Base-by-base conservation (phyloP, 148 eudicot species). In the Vaccinium myrtillus region DNA sequence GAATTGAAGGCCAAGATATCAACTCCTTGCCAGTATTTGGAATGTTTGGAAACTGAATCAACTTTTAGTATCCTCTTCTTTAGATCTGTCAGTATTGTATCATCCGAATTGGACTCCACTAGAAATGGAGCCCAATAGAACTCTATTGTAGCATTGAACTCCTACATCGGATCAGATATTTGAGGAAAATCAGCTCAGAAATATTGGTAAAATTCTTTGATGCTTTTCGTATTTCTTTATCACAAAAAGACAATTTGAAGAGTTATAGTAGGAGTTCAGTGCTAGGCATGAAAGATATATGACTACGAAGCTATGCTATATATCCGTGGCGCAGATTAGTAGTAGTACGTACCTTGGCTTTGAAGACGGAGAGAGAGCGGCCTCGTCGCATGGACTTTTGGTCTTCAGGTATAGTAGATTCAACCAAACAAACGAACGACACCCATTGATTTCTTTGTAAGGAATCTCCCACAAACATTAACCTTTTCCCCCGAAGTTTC, bases 81-180 rank as follows among this genome's bases (percentile, higher is more conserved):
- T 83, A 93, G 94, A 85, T 95, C 98, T 71, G 84, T 92, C 86
- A 93, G 77, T 87, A 97, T 89, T 2, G 87, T 86, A 1, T 85
- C 32, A 88, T 97, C 98, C 0, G 98, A 86, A 88, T 97, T 97
- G 0, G 99, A 95, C 81, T 97, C 98, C 11, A 95, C 87, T 21
- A 97, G 81, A 87, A 91, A 97, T 61, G 98, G 99, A 13, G 98
- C 98, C 99, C 99, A 97, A 79, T 97, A 97, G 87, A 97, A 97
- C 91, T 97, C 99, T 18, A 97, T 87, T 67, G 99, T 91, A 0
- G 94, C 94, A 78, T 95, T 93, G 81, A 93, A 92, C 87, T 90
- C 95, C 98, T 97, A 87, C n/a, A 25, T 27, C 6, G 2, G 15
- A 79, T 74, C 36, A 50, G 19, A 23, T 2, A 23, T 8, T 16